Evolutionary conservation across 805 yeast species (phyloP).

Genomic region (Yamadazyma sp.): DNA sequence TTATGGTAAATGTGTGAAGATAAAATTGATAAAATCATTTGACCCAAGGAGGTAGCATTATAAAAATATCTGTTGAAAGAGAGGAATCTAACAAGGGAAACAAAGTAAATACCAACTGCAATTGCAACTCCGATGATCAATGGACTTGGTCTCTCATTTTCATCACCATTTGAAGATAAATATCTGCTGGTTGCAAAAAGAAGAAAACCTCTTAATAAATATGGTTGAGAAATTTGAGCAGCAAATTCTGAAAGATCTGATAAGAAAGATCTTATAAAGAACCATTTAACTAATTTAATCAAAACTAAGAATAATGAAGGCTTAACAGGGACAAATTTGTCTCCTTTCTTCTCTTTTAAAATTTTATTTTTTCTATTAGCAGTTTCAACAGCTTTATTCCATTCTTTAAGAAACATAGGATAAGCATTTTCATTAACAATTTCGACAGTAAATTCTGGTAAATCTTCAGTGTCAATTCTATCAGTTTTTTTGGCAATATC

Average conservation of each 20-base stretch:
- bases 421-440: slow-evolving; percentile 16
- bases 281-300: slow-evolving; percentile 1
- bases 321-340: slow-evolving; percentile 14
- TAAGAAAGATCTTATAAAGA: slow-evolving; percentile 5
- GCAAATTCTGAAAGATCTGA: slow-evolving; percentile 11
- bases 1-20: slow-evolving; percentile 25
- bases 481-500: slow-evolving; percentile 7
- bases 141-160: slow-evolving; percentile 14
- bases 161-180: slow-evolving; percentile 1
- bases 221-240: slow-evolving; percentile 14
- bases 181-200: slow-evolving; percentile 11
- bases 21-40: slow-evolving; percentile 19
- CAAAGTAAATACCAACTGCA: slow-evolving; percentile 24
- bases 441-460: slow-evolving; percentile 48
- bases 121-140: slow-evolving; percentile 24
- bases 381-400: slow-evolving; percentile 18
- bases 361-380: slow-evolving; percentile 12
- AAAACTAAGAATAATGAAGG: slow-evolving; percentile 12
- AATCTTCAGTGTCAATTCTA: slow-evolving; percentile 42
- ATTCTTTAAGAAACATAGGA: slow-evolving; percentile 18
- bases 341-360: slow-evolving; percentile 4
- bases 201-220: slow-evolving; percentile 12
- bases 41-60: slow-evolving; percentile 13
- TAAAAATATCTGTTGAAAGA: slow-evolving; percentile 21
- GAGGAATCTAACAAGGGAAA: slow-evolving; percentile 21